Conservation (phyloP, 2,329 filamentous ascomycete species). For the Colletotrichum lupini region DNA sequence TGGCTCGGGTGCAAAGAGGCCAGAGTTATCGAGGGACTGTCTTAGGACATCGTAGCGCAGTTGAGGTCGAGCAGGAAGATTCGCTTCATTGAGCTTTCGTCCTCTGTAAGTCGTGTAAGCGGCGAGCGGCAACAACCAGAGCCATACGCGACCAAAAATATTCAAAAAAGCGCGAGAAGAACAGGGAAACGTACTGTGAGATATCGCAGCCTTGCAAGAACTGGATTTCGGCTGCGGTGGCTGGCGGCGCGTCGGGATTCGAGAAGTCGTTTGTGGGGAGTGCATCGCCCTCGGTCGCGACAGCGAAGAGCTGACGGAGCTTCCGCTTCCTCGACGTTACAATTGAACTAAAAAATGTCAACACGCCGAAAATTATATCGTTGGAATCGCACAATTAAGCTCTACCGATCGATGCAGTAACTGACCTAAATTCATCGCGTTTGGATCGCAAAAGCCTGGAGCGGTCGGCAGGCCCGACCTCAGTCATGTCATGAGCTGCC, state of each 20-base stretch:
- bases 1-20: conserved; percentile 24
- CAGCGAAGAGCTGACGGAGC: conserved; percentile 85
- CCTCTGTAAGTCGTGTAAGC: conserved; percentile 48
- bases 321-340: conserved; percentile 90
- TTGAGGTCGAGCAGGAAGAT: conserved; percentile 61
- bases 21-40: conserved; percentile 48
- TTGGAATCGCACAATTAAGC: conserved; percentile 61
- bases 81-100: conserved; percentile 61
- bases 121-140: conserved; percentile 5
- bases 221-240: conserved; percentile 62
- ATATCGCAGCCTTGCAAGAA: conserved; percentile 70
- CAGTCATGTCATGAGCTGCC: conserved; percentile 76
- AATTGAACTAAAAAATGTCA: conserved; percentile 70
- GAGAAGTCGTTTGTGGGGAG: conserved; percentile 69
- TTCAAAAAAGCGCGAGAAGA: conserved; percentile 22
- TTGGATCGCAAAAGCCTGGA: conserved; percentile 74
- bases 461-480: conserved; percentile 74
- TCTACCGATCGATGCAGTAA: conserved; percentile 54
- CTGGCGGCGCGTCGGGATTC: conserved; percentile 66
- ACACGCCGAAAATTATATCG: conserved; percentile 55
- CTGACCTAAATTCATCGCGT: conserved; percentile 71
- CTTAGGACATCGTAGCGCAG: conserved; percentile 56
- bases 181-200: conserved; percentile 62
- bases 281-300: conserved; percentile 76
- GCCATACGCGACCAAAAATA: conserved; percentile 38